A percentile compares a stretch with the other conserved stretches of the same genome.
Evolutionary conservation across 352 stramenopile genomes (phyloP).

Genomic region (Pythium aristosporum): DNA sequence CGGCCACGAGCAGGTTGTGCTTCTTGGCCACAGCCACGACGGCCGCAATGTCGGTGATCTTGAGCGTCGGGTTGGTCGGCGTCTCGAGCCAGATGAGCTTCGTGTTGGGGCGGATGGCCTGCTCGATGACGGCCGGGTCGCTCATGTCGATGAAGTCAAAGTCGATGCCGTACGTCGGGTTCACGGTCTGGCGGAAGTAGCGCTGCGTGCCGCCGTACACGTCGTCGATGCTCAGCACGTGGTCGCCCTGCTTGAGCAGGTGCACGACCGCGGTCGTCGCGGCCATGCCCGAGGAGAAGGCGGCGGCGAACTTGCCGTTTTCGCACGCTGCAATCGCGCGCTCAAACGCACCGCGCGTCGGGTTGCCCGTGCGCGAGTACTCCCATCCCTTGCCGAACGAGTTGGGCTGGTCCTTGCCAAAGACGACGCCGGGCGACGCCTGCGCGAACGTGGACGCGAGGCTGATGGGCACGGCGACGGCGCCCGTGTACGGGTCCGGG

Average conservation of each 20-base stretch:
- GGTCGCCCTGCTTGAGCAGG: constrained; percentile 89
- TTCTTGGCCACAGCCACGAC: constrained; percentile 89
- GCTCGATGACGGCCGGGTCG: constrained; percentile 79
- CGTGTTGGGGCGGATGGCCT: constrained; percentile 85
- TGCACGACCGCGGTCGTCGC: constrained; percentile 89
- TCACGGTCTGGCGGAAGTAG: constrained; percentile 92
- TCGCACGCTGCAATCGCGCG: constrained; percentile 91
- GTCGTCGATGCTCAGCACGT: constrained; percentile 95
- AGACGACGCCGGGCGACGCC: constrained; percentile 69
- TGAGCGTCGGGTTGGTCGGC: constrained; percentile 94
- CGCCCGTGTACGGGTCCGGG: constrained; percentile 70
- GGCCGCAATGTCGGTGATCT: constrained; percentile 92
- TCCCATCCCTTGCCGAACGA: constrained; percentile 95
- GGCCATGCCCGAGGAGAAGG: constrained; percentile 90
- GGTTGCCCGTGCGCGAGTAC: constrained; percentile 95
- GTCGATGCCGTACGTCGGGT: constrained; percentile 88
- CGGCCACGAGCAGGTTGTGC: constrained; percentile 86
- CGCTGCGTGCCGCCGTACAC: constrained; percentile 95
- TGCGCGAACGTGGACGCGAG: constrained; percentile 91
- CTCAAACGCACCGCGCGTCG: constrained; percentile 94
- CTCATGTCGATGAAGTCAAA: constrained; percentile 95
- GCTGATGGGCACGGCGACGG: constrained; percentile 89
- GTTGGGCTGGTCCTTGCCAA: constrained; percentile 73
- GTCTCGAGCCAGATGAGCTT: constrained; percentile 94
- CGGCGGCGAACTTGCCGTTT: constrained; percentile 87